Evolutionary conservation across 257 asterid genomes (phyloP), one percentile per base, ranked within the genome.

Genomic region (Fraxinus excelsior): DNA sequence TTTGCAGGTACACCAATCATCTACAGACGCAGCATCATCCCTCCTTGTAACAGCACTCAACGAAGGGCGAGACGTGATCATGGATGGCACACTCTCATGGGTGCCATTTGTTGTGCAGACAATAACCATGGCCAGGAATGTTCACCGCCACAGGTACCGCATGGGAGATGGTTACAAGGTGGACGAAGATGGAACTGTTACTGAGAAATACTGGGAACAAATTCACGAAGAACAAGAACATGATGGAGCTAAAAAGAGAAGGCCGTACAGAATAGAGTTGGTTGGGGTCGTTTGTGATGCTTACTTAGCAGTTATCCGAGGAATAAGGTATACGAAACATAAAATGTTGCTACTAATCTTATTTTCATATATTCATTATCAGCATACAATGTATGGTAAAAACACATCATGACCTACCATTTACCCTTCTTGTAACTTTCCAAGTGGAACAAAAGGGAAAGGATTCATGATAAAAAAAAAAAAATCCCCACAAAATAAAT

Each of bases 81-180:
- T 90, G 98, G 98, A 92, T 77, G 97, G 97, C 40, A 94, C 97
- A 11, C 94, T 94, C 64, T 92, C 94, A 6, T 92, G 97, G 97
- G 80, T 89, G 46, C 98, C 98, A 42, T 94, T 94, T 71, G 98
- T 94, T 31, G 91, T 96, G 73, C 98, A 94, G 76, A 94, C 98
- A 16, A 84, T 94, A 84, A 94, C 92, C 74, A 94, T 92, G 97
- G 97, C 97, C 44, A 84, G 98, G 78, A 90, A 84, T 67, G 97
- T 94, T 29, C 98, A 94, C 81, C 85, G 97, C 3, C 85, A 90
- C 3, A 80, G 97, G 51, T 92, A 92, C 85, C 89, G 97, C 26
- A 94, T 92, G 97, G 97, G 97, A 77, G 87, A 84, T 12, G 97
- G 97, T 10, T 94, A 94, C 86, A 89, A 78, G 81, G 91, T 79